Conservation (phyloP, 2,329 filamentous ascomycete genomes). For the Aureobasidium sp. region DNA sequence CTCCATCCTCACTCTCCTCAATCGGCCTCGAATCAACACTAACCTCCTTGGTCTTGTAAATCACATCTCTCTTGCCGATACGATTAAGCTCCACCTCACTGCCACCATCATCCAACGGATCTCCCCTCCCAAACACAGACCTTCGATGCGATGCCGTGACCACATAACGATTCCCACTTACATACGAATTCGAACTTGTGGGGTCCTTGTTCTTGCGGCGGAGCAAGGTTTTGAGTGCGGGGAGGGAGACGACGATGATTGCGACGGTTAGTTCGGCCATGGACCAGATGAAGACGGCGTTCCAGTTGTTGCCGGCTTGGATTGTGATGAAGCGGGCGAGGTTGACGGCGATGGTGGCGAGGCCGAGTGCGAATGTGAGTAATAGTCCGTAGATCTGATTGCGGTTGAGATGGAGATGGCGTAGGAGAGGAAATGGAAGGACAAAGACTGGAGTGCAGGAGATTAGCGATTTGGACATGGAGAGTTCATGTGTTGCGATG, state of each 20-base stretch:
- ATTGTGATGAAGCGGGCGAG: conserved; percentile 8
- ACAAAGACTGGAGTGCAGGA: not conserved
- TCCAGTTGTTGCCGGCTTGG: conserved; percentile 1
- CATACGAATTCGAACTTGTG: not conserved
- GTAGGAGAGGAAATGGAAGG: not conserved
- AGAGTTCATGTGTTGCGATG: not conserved
- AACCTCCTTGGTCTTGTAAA: conserved; percentile 7
- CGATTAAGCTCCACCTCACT: conserved; percentile 9
- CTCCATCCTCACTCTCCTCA: not conserved
- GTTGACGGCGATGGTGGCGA: conserved; percentile 3
- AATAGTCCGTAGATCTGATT: not conserved
- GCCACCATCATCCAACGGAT: not conserved
- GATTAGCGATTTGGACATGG: not conserved
- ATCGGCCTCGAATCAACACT: conserved; percentile 1
- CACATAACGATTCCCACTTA: not conserved
- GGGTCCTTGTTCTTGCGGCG: not conserved
- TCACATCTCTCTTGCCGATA: not conserved
- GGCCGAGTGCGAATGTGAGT: not conserved
- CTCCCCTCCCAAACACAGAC: not conserved
- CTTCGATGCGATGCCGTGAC: not conserved
- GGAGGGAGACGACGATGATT: conserved; percentile 7
- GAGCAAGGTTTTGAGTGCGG: not conserved
- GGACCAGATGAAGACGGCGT: conserved; percentile 1
- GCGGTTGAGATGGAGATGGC: not conserved
- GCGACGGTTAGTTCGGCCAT: conserved; percentile 6